A percentile compares a stretch with the other conserved stretches of the same genome.
Conservation (phyloP, 75 land plant genomes). For the Selaginella moellendorffii region DNA sequence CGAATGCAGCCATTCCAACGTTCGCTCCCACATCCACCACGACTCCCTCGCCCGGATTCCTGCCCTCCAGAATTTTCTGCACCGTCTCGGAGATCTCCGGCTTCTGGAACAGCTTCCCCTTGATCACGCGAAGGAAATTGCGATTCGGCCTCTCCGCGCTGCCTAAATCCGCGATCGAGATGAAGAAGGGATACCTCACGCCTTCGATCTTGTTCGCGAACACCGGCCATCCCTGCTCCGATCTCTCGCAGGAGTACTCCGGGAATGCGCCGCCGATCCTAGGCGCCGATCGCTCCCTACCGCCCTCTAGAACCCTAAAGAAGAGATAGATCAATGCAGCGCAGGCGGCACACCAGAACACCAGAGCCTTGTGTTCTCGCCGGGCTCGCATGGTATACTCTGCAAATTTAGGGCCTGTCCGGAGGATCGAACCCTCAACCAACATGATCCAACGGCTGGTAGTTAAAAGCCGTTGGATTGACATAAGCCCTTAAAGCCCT, state of each 20-base stretch:
- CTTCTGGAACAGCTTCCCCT: conserved; percentile 63
- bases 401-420: no score
- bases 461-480: no score
- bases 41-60: conserved; percentile 17
- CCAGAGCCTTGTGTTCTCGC: no score
- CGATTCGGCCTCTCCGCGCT: conserved; percentile 74
- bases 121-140: conserved; percentile 59
- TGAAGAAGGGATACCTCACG: conserved; percentile 44
- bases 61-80: conserved; percentile 38
- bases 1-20: conserved; percentile 89
- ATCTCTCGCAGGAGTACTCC: not conserved
- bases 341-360: not conserved
- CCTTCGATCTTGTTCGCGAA: conserved; percentile 68
- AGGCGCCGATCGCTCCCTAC: no score
- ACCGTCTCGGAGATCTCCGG: conserved; percentile 59
- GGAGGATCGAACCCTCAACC: no score
- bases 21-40: conserved; percentile 85
- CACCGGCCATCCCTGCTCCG: conserved; percentile 42
- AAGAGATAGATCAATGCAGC: not conserved
- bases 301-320: no score
- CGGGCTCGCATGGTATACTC: no score
- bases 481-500: no score
- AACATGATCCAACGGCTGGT: no score
- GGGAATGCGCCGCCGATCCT: no score
- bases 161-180: conserved; percentile 65